Evolutionary conservation across 768 basidiomycete species (phyloP), one percentile per base, ranked within the genome.

Genomic region (Macrolepiota albuminosa): DNA sequence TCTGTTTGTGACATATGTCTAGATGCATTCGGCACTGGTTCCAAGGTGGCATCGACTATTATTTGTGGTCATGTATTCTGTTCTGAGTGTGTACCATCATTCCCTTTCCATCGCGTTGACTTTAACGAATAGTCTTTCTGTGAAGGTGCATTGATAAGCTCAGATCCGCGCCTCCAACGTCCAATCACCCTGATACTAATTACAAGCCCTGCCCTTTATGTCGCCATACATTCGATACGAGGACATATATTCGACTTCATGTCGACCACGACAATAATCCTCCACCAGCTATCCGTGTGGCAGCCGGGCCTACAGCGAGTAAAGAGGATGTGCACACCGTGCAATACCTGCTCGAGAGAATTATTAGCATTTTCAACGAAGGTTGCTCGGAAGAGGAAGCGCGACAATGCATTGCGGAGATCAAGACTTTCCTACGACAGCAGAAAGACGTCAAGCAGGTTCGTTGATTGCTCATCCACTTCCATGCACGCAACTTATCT

Each of bases 1-100:
- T 89, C 89, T 66, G 76, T 77, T 52, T 91, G 89, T 79, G 89
- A 91, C 73, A 81, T 91, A 67, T 91, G 89, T 73, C 78, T 86
- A 64, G 88, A 91, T 64, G 71, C 73, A 36, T 90, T 86, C 69
- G 77, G 76, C 53, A 70, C 70, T 56, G 81, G 81, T 53, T 64
- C 64, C 49, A 85, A 82, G 68, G 76, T 80, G 8, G 88, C 88
- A 54, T 83, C 85, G 67, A 80, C 83, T 52, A 87, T 90, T 65
- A 61, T 77, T 51, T 91, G 89, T 61, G 89, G 89, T 18, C 88
- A 91, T 69, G 81, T 85, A 58, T 89, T 89, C 72, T 91, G 86
- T 66, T 72, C 73, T 62, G 71, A 69, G 76, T 77, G 57, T 57
- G 79, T 75, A 31, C 13, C n/a, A 7, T 42, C 46, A 48, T 7